Base-by-base conservation (phyloP, 768 basidiomycete species). In the Hypsizygus marmoreus region DNA sequence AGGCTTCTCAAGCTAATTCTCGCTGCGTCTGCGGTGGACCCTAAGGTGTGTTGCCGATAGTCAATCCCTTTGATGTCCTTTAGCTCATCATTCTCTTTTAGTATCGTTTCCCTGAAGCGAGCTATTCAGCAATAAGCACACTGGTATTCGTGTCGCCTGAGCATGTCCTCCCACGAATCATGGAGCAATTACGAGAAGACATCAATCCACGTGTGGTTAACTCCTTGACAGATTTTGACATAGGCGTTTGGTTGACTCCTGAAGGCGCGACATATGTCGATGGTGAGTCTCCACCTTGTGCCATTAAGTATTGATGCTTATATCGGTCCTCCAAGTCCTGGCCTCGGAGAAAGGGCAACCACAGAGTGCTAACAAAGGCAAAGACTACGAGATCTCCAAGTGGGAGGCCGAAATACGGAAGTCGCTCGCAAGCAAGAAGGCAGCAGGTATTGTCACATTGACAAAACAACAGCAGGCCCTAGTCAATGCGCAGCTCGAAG, bases 361-460 rank as follows among this genome's bases (percentile, higher is more conserved):
- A 58, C 36, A 70, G 61, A 66, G 67, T 3, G 67, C 66, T 1
- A 76, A 68, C 53, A 95, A 95, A 61, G 89, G 91, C 11, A 97
- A 97, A 56, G 88, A 85, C 47, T 82, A 88, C 4, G 91, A 91
- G 26, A 88, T 95, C 11, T 87, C 91, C 13, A 86, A 91, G 58
- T 99, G 95, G 95, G 97, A 99, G 50, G 87, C 85, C 20, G 95
- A 99, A 49, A 72, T 95, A n/a, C 81, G 94, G 8, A 85, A 89
- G 54, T 82, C 86, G 0, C 72, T 97, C 1, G 89, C 90, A 5
- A 80, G 69, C 44, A 97, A 97, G 71, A 91, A 90, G 62, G 76
- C 80, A 8, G 65, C 74, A 1, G 59, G 65, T 1, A 55, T 72
- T 1, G 69, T 67, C 5, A 71, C 72, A 1, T 64, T 97, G 13